Percentiles rank a stretch among this genome's conserved stretches.
phyloP scores from a whole-genome alignment of 1,139 yeast species.

The Suhomyces ambrosiae region DNA sequence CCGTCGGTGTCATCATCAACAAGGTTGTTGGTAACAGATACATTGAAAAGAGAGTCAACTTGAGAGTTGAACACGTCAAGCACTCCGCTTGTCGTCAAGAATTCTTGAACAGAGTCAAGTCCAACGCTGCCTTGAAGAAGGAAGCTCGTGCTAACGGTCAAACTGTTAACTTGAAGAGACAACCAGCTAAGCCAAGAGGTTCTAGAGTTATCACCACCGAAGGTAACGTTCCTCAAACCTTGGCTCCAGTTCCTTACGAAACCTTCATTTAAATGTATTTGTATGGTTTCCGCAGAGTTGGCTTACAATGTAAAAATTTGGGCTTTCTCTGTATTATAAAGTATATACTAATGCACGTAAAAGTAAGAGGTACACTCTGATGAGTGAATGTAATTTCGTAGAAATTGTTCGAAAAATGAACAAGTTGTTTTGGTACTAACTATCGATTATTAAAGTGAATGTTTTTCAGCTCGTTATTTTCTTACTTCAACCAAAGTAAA shows the following conservation, averaged over 20 bases:
- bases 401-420: not conserved
- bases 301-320: conserved; percentile 8
- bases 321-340: conserved; percentile 13
- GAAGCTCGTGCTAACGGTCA: conserved; percentile 97
- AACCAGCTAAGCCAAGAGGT: conserved; percentile 97
- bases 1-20: conserved; percentile 98
- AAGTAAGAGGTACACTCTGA: conserved; percentile 7
- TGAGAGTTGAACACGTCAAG: conserved; percentile 98
- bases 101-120: conserved; percentile 96
- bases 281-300: conserved; percentile 14
- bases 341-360: conserved; percentile 18
- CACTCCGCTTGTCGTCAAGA: conserved; percentile 99
- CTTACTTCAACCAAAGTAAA: no score
- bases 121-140: conserved; percentile 88
- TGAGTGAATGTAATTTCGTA: not conserved
- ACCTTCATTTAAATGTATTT: conserved; percentile 77
- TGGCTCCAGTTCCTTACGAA: conserved; percentile 99
- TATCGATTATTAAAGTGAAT: no score
- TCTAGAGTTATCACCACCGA: conserved; percentile 78
- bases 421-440: no score
- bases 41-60: conserved; percentile 97
- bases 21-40: conserved; percentile 99
- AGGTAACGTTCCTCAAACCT: conserved; percentile 89
- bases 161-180: conserved; percentile 92
- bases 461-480: no score